phyloP scores from a whole-genome alignment of 139 green algal species.

The Axilococcus clingmanii region DNA sequence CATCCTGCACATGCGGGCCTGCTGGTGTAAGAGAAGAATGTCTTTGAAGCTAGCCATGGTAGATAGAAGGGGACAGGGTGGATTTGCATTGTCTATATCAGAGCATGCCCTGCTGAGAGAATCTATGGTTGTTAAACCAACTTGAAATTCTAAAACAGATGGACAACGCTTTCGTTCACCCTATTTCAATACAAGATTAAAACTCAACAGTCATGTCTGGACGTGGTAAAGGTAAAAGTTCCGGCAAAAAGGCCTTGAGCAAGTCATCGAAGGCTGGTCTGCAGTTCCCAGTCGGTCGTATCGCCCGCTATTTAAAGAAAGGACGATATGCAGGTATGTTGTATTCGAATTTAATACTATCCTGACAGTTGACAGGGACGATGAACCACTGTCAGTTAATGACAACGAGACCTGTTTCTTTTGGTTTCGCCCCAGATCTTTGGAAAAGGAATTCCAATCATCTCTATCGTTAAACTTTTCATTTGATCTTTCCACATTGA shows the following conservation, averaged over 20 bases:
- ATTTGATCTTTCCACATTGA: not conserved
- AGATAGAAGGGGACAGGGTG: too few relatives aligned
- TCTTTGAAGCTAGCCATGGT: too few relatives aligned
- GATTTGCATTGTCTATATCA: too few relatives aligned
- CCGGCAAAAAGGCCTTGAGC: conserved; percentile 69
- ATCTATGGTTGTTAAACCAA: too few relatives aligned
- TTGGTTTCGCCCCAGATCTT: too few relatives aligned
- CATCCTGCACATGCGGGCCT: too few relatives aligned
- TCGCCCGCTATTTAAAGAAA: conserved; percentile 77
- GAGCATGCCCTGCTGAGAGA: too few relatives aligned
- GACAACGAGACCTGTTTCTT: too few relatives aligned
- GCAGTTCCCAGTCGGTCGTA: conserved; percentile 79
- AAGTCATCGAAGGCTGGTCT: conserved; percentile 78
- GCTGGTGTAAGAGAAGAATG: too few relatives aligned
- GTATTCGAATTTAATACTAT: not conserved
- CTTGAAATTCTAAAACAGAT: too few relatives aligned
- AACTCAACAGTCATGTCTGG: conserved; percentile 50
- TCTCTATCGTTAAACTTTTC: not conserved
- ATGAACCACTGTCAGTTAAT: too few relatives aligned
- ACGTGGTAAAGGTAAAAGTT: conserved; percentile 55
- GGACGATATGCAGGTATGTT: conserved; percentile 61
- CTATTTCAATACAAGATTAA: not conserved
- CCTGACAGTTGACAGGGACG: not conserved
- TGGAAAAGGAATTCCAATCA: not conserved
- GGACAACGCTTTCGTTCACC: not conserved